Evolutionary conservation across 2,329 filamentous ascomycete genomes (phyloP).

Genomic region (Curvularia spicifera): DNA sequence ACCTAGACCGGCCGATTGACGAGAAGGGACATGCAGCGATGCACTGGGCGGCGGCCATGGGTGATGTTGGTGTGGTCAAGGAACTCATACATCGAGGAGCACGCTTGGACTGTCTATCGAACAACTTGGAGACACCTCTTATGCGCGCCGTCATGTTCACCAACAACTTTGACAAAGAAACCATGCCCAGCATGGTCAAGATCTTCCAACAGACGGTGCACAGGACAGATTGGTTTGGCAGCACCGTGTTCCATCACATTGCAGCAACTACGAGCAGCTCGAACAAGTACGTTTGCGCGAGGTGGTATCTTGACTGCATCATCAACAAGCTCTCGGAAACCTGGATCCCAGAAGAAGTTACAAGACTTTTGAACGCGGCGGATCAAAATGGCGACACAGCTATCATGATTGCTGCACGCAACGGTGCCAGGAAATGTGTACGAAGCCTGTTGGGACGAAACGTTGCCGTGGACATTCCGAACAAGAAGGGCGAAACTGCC

Average conservation of each 20-base stretch:
- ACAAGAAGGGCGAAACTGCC: slow-evolving; percentile 80
- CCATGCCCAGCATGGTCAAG: slow-evolving; percentile 83
- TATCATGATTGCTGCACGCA: slow-evolving; percentile 83
- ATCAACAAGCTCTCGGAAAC: slow-evolving; percentile 84
- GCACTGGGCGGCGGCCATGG: slow-evolving; percentile 98
- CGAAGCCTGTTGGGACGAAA: slow-evolving; percentile 73
- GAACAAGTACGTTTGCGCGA: slow-evolving; percentile 84
- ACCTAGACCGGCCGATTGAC: slow-evolving; percentile 91
- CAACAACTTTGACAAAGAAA: slow-evolving; percentile 93
- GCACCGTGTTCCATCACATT: slow-evolving; percentile 93
- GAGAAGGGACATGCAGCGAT: slow-evolving; percentile 90
- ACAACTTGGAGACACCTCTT: slow-evolving; percentile 78
- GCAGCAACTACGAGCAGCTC: slow-evolving; percentile 85
- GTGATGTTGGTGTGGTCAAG: slow-evolving; percentile 88
- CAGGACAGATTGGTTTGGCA: slow-evolving; percentile 77
- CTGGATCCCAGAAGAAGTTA: slow-evolving; percentile 76
- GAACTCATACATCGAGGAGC: slow-evolving; percentile 84
- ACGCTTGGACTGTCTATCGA: slow-evolving; percentile 70
- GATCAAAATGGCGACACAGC: slow-evolving; percentile 92
- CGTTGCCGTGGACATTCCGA: slow-evolving; percentile 81
- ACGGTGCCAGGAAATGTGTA: slow-evolving; percentile 80
- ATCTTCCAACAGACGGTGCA: slow-evolving; percentile 83
- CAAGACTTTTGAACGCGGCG: slow-evolving; percentile 78
- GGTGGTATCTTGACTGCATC: slow-evolving; percentile 92
- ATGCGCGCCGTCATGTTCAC: slow-evolving; percentile 96